Conservation (phyloP, 148 eudicot species). For the Pouteria glomerata region DNA sequence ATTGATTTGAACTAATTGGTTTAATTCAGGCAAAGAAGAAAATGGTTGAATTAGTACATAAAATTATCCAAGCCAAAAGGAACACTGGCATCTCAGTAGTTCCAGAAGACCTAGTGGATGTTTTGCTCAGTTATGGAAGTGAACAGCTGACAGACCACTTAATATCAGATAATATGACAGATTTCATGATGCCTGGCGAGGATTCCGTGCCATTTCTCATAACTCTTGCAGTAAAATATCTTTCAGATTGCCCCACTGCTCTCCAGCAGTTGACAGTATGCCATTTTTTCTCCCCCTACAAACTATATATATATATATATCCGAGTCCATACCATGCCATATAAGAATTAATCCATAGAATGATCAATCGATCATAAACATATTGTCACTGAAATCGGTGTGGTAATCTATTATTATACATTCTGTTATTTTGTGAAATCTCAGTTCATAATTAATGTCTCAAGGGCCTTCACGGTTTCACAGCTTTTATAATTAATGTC, state of each 20-base stretch:
- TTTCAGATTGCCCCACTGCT: constrained; percentile 74
- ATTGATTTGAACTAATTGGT: background rate
- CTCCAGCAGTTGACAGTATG: constrained; percentile 62
- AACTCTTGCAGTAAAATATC: constrained; percentile 71
- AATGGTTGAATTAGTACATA: constrained; percentile 69
- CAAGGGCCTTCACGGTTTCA: too few species aligned
- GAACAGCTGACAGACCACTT: constrained; percentile 68
- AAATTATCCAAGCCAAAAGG: constrained; percentile 51
- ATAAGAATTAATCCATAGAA: too few species aligned
- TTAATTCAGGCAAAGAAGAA: constrained; percentile 75
- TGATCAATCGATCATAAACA: too few species aligned
- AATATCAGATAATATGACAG: constrained; percentile 80
- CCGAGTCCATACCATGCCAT: too few species aligned
- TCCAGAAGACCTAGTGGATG: constrained; percentile 66
- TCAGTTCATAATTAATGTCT: too few species aligned
- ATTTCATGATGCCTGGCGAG: constrained; percentile 95
- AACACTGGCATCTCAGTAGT: constrained; percentile 11
- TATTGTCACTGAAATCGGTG: too few species aligned
- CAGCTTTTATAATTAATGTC: too few species aligned
- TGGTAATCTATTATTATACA: too few species aligned
- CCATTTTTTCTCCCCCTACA: background rate
- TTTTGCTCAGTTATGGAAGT: constrained; percentile 56
- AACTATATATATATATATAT: too few species aligned
- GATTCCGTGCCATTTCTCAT: constrained; percentile 91
- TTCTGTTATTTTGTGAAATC: background rate